Evolutionary conservation across 257 asterid species (phyloP), one percentile per base, ranked within the genome.

Genomic region (Solanum sejunctum): DNA sequence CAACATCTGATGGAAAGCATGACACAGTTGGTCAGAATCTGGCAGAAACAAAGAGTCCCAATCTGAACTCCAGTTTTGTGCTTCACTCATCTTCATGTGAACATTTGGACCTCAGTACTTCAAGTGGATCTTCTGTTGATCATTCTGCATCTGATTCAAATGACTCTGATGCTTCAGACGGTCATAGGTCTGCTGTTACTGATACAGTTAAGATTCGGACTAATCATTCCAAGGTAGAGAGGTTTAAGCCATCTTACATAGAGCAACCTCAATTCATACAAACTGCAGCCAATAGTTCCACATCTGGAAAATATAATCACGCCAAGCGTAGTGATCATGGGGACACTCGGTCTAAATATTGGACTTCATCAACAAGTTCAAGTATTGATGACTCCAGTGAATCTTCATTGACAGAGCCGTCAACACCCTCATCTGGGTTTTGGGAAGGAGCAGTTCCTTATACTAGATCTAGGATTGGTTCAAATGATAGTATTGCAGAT

Each of bases 371-470:
- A 45, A 89, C 89, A 45, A 84, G 83, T 86, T 83, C 84, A 45
- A 73, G 84, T 91, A 84, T 57, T 79, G 82, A 87, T 36, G 88
- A 83, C 66, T 88, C 92, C 77, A 83, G 86, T 69, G 93, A 88
- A 69, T 84, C 91, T 84, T 90, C 88, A 67, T 83, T 87, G 69
- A 88, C 92, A 63, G 93, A 87, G 80, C 90, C 95, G 51, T 90
- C 96, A 77, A 87, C 92, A 85, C 88, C 92, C 86, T 89, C 93
- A 5, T 89, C 93, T 89, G 94, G 86, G 80, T 94, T 93, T 80
- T 94, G 97, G 96, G 93, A 87, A 71, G 97, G 93, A 84, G 63
- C 90, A 79, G 84, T 88, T 85, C 91, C 88, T 75, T 82, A 61
- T 84, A 72, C 85, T 80, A 89, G 88, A 86, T 86, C 90, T 83